Percentiles rank a stretch among this genome's conserved stretches.
Conservation (phyloP, 352 stramenopile genomes). For the Phytophthora colocasiae region DNA sequence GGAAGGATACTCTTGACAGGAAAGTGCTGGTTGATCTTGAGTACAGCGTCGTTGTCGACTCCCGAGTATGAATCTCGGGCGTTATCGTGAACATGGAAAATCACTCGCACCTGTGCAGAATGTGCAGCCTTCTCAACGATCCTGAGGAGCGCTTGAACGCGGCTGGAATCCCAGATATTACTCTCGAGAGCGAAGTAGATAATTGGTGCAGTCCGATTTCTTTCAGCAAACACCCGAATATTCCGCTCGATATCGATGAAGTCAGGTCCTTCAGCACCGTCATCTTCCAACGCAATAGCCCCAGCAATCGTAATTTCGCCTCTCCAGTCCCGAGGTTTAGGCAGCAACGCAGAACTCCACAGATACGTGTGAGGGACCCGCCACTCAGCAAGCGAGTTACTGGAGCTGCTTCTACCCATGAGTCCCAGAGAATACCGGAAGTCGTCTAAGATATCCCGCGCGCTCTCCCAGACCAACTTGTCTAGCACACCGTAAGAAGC, state of each 20-base stretch:
- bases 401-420: slow-evolving; percentile 14
- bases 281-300: neutral
- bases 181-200: slow-evolving; percentile 51
- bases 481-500: neutral
- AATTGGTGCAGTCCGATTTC: slow-evolving; percentile 15
- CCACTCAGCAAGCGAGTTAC: slow-evolving; percentile 33
- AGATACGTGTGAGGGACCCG: slow-evolving; percentile 52
- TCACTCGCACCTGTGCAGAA: slow-evolving; percentile 33
- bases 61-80: slow-evolving; percentile 12
- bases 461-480: slow-evolving; percentile 23
- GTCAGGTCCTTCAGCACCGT: neutral
- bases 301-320: slow-evolving; percentile 1
- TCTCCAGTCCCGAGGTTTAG: slow-evolving; percentile 49
- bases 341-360: slow-evolving; percentile 42
- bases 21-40: slow-evolving; percentile 25
- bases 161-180: neutral
- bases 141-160: neutral
- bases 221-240: neutral
- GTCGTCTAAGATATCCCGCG: slow-evolving; percentile 37
- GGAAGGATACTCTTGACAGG: slow-evolving; percentile 21
- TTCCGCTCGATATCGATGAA: neutral
- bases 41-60: slow-evolving; percentile 7
- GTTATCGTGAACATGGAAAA: slow-evolving; percentile 47
- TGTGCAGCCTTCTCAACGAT: neutral
- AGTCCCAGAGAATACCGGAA: slow-evolving; percentile 47